Conservation (phyloP, 768 basidiomycete species). For the Chalciporus chontae region DNA sequence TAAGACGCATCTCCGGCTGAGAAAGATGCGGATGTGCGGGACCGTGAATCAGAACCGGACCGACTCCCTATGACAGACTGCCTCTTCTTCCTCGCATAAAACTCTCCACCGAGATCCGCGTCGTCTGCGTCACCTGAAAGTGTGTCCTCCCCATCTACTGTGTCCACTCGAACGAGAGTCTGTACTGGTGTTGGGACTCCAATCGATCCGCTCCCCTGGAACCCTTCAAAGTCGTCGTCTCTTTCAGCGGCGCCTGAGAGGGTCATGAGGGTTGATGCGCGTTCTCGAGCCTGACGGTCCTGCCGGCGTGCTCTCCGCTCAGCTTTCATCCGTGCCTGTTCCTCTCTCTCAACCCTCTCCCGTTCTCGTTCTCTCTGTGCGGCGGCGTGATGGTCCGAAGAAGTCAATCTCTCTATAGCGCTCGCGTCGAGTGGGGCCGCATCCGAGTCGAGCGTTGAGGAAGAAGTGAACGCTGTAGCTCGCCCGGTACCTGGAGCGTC, state of each 20-base stretch:
- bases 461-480: constrained; percentile 26
- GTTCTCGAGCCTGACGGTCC: constrained; percentile 44
- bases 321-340: constrained; percentile 42
- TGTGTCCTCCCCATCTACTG: constrained; percentile 1
- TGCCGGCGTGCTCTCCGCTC: constrained; percentile 44
- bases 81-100: constrained; percentile 43
- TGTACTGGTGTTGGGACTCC: not conserved
- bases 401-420: constrained; percentile 50
- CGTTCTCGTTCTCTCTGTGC: constrained; percentile 29
- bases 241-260: constrained; percentile 30
- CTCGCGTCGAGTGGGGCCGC: constrained; percentile 62
- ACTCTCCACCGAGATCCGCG: constrained; percentile 58
- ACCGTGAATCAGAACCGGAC: constrained; percentile 54
- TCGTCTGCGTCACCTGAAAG: constrained; percentile 40
- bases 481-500: constrained; percentile 11
- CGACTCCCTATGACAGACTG: constrained; percentile 32
- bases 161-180: constrained; percentile 27
- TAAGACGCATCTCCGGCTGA: constrained; percentile 26
- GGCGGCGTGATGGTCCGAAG: constrained; percentile 34
- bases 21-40: constrained; percentile 53
- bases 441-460: constrained; percentile 63
- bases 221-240: constrained; percentile 58
- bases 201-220: constrained; percentile 49
- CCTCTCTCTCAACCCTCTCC: constrained; percentile 32
- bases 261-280: constrained; percentile 29